Evolutionary conservation across 2,329 filamentous ascomycete genomes (phyloP).

Genomic region (Penicillium sp.): DNA sequence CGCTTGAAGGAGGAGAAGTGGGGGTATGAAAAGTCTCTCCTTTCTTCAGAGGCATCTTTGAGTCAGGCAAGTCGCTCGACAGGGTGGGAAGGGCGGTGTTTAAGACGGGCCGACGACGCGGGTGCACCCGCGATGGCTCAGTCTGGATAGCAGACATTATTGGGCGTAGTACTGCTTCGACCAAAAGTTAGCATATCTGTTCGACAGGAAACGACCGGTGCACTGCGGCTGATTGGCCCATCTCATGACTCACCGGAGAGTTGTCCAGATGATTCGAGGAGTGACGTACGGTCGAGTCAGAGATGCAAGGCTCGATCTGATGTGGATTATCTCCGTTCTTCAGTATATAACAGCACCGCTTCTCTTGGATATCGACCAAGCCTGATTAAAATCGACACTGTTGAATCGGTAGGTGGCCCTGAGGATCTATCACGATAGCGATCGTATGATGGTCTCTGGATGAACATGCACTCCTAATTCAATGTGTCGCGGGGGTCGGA

Average conservation of each 20-base stretch:
- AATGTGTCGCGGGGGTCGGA: background rate
- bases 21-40: constrained; percentile 62
- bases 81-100: constrained; percentile 27
- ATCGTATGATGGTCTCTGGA: background rate
- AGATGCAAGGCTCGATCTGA: constrained; percentile 5
- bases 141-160: constrained; percentile 31
- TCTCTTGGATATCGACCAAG: constrained; percentile 1
- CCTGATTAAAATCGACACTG: background rate
- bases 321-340: constrained; percentile 3
- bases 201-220: constrained; percentile 5
- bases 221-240: constrained; percentile 13
- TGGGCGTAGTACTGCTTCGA: constrained; percentile 7
- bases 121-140: constrained; percentile 27
- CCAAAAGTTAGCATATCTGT: constrained; percentile 10
- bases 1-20: constrained; percentile 37
- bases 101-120: constrained; percentile 35
- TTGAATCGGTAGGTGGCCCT: background rate
- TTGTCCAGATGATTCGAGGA: constrained; percentile 15
- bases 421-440: constrained; percentile 1
- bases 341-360: constrained; percentile 2
- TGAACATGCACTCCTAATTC: constrained; percentile 2
- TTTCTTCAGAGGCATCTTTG: constrained; percentile 62
- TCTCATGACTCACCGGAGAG: constrained; percentile 17
- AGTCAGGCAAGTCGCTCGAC: constrained; percentile 22
- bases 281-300: constrained; percentile 21